Evolutionary conservation across 2,329 filamentous ascomycete species (phyloP).

Genomic region (Aspergillus latus): DNA sequence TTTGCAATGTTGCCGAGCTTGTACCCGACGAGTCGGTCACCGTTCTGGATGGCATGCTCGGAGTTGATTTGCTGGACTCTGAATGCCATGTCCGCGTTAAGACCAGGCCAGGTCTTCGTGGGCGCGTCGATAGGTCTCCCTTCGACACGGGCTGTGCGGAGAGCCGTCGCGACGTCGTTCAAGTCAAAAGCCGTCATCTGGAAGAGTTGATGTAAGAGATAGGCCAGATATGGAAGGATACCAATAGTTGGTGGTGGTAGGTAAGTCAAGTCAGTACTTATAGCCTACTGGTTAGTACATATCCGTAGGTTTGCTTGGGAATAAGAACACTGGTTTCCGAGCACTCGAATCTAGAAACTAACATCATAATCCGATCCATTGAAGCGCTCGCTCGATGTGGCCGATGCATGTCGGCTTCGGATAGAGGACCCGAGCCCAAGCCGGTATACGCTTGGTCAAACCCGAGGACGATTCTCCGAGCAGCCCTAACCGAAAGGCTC

Average conservation of each 20-base stretch:
- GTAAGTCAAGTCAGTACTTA: background rate
- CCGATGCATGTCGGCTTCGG: background rate
- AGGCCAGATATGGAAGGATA: background rate
- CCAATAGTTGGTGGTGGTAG: background rate
- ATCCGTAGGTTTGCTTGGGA: background rate
- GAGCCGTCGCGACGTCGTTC: conserved; percentile 14
- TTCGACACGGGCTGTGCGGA: conserved; percentile 17
- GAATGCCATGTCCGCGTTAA: conserved; percentile 18
- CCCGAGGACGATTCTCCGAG: background rate
- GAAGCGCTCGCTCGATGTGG: background rate
- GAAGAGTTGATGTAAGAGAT: background rate
- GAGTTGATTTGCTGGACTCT: conserved; percentile 18
- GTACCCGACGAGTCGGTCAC: conserved; percentile 22
- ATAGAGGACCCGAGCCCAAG: background rate
- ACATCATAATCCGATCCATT: too few relatives aligned
- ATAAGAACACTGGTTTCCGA: background rate
- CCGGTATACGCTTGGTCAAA: background rate
- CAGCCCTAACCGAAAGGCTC: background rate
- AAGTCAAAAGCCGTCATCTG: conserved; percentile 2
- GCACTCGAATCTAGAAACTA: background rate
- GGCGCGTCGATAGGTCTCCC: conserved; percentile 18
- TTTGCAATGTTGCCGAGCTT: conserved; percentile 26
- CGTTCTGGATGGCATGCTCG: conserved; percentile 16
- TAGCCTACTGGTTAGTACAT: background rate
- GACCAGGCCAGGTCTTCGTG: conserved; percentile 19